Percentiles rank a stretch among this genome's conserved stretches.
Conservation (phyloP, 2,329 filamentous ascomycete genomes). For the Xylariaceae sp. region DNA sequence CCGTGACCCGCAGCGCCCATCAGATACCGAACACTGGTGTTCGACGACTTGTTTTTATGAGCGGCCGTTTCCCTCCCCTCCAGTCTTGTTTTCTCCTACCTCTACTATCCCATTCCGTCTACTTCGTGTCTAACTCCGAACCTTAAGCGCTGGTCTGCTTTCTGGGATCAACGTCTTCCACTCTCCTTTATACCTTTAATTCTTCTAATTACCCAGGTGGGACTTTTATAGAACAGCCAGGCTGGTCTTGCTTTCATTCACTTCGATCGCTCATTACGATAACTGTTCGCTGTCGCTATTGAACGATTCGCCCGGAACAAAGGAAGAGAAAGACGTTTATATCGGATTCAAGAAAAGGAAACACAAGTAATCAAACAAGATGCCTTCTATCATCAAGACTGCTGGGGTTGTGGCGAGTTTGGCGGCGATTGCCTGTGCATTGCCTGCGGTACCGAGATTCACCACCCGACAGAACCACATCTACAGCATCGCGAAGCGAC, state of each 20-base stretch:
- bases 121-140: conserved; percentile 27
- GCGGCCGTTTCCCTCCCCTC: conserved; percentile 22
- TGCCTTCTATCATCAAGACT: conserved; percentile 45
- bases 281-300: conserved; percentile 16
- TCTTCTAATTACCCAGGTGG: conserved; percentile 31
- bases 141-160: conserved; percentile 50
- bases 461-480: conserved; percentile 41
- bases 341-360: conserved; percentile 16
- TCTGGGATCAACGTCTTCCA: conserved; percentile 32
- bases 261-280: conserved; percentile 14
- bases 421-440: conserved; percentile 40
- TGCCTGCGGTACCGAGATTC: conserved; percentile 42
- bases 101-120: conserved; percentile 27
- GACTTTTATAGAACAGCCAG: conserved; percentile 33
- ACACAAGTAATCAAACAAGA: conserved; percentile 32
- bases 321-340: conserved; percentile 11
- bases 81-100: conserved; percentile 20
- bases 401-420: conserved; percentile 38
- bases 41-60: conserved; percentile 23
- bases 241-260: conserved; percentile 33
- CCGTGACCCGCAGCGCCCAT: conserved; percentile 22
- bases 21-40: conserved; percentile 8
- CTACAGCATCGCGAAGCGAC: conserved; percentile 44
- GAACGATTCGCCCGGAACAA: conserved; percentile 12
- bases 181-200: conserved; percentile 29